Evolutionary conservation across 371 early-diverging fungal species (phyloP), one percentile per base, ranked within the genome.

Genomic region (Mucor velutinosus): DNA sequence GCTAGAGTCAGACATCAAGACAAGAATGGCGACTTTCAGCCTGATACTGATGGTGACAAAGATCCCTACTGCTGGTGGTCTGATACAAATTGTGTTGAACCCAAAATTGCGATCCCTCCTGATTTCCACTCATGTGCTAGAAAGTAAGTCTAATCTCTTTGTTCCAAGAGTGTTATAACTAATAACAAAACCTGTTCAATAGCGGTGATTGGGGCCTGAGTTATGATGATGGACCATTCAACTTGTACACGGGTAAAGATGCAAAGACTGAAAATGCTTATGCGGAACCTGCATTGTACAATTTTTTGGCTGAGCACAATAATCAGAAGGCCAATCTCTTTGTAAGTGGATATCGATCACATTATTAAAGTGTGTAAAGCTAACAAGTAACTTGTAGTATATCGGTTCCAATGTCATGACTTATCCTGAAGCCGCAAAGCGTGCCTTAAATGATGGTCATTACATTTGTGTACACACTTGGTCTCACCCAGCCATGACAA

Each of bases 401-500:
- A 82, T 82, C 33, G 82, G 82, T 51, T 72, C 72, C 53, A 82
- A 82, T 49, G 78, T 82, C 14, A 65, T 66, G 1, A 74, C 64
- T 32, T 77, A 66, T 45, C 82, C 82, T 45, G 76, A 74, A 35
- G 79, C 79, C 45, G 82, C 78, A 11, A 71, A 74, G 45, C 76
- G 77, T 60, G 82, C 79, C 56, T 58, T 82, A 15, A 72, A 73
- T 49, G 77, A 78, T 62, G 80, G 84, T n/a, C 78, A 82, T 41
- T 64, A 65, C 14, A 67, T 86, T 43, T 80, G 82, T 41, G 69
- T 76, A 19, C 87, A 86, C 60, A 85, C 86, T 19, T 86, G 85
- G 85, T 76, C 82, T 12, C 90, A 90, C 66, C 84, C 81, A 27
- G 64, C 67, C 17, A 75, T 88, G 78, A 84, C 87, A 19, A 73